Evolutionary conservation across 768 basidiomycete species (phyloP), one percentile per base, ranked within the genome.

Genomic region (Amanita pseudoporphyria): DNA sequence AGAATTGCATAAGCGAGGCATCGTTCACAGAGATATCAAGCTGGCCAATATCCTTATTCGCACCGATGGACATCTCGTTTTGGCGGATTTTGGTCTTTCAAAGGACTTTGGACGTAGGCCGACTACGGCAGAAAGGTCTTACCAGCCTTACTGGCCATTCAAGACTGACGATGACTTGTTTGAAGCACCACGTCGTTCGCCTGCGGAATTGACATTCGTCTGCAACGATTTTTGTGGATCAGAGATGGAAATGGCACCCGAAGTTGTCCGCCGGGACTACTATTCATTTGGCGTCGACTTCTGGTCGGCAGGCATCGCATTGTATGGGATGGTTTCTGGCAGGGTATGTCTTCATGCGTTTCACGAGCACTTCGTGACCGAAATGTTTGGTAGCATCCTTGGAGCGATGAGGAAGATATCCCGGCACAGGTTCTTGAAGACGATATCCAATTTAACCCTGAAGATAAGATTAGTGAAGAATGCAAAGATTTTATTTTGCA

Each of bases 231-330:
- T 52, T 24, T 62, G 63, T 37, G 67, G 67, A 6, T 64, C 65
- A 1, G 56, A 61, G 24, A 46, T 64, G 21, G 62, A 63, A 53
- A 65, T 65, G 62, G 58, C 67, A 5, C 67, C 67, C 1, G 67
- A 68, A 51, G 54, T 64, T 4, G 54, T 60, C 42, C 47, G 50
- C 3, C 45, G 56, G 18, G 52, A 58, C 28, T 56, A 53, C 4
- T 64, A 65, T 45, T 62, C 62, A 1, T 66, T 64, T 54, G 61
- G 61, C 13, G 60, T 63, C 1, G 89, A 93, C 53, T 75, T 87
- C 40, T 93, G 89, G 89, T 85, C 88, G 0, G 62, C 86, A 5
- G 85, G 85, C 0, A 77, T 87, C 46, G 73, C 87, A 24, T 72
- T 91, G 3, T 84, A 84, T 61, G 77, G 79, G 37, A 72, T 93